A percentile compares a stretch with the other conserved stretches of the same genome.
phyloP scores from a whole-genome alignment of 2,329 filamentous ascomycete species.

The Fusarium drepaniforme region DNA sequence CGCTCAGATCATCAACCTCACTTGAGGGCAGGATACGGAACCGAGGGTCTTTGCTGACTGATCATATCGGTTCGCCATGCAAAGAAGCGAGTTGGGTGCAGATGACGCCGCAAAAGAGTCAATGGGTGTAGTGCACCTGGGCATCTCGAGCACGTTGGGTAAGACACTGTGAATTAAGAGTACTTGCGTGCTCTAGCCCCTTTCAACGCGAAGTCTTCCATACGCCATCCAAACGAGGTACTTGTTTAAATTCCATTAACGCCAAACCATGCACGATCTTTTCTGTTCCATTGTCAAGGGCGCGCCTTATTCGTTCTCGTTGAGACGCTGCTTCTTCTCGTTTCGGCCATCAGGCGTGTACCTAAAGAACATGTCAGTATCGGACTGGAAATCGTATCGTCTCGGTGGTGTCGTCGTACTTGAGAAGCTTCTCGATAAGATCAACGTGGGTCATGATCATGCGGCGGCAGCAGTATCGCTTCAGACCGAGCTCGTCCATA shows the following conservation, averaged over 20 bases:
- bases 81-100: not conserved
- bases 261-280: constrained; percentile 48
- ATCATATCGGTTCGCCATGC: not conserved
- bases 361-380: constrained; percentile 50
- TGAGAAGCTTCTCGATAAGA: constrained; percentile 96
- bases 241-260: constrained; percentile 47
- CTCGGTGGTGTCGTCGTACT: constrained; percentile 67
- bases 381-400: not conserved
- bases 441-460: constrained; percentile 99
- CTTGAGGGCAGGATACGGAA: not conserved
- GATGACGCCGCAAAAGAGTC: not conserved
- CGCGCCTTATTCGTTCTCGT: constrained; percentile 48
- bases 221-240: constrained; percentile 46
- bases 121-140: constrained; percentile 3
- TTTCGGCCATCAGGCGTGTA: constrained; percentile 74
- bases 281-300: constrained; percentile 15
- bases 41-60: not conserved
- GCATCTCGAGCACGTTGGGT: constrained; percentile 9
- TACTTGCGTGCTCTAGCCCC: constrained; percentile 26
- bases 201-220: constrained; percentile 41
- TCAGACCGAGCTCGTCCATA: constrained; percentile 93
- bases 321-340: constrained; percentile 67
- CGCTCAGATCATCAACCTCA: not conserved
- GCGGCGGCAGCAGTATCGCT: constrained; percentile 97
- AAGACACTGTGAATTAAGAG: constrained; percentile 24